These are phyloP conservation scores for Botrytis fabae DNA, from an alignment of 2,329 filamentous ascomycete genomes.

Conservation along the genomic window DNA sequence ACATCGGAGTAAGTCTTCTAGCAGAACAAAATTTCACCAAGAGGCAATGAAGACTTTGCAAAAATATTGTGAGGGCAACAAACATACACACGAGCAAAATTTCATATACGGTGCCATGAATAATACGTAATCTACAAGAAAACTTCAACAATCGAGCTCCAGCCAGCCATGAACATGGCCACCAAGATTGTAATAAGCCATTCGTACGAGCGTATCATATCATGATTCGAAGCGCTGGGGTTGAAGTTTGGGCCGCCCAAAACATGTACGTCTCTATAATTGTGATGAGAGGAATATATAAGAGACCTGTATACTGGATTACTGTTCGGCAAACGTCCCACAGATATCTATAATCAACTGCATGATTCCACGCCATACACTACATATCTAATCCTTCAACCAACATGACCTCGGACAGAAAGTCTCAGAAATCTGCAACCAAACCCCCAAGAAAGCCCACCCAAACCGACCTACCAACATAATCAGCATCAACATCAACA, in stretches of 20 bases:
- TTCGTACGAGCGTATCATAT: neutral
- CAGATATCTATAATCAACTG: neutral
- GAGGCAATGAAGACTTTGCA: neutral
- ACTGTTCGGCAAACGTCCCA: neutral
- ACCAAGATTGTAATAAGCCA: neutral
- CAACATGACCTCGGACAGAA: neutral
- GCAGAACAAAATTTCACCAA: neutral
- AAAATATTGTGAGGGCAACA: neutral
- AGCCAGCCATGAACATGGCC: neutral
- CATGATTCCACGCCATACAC: neutral
- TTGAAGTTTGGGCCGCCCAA: neutral
- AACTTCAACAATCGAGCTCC: neutral
- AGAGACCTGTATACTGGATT: neutral
- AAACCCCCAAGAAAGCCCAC: too few species aligned
- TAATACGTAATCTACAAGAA: neutral
- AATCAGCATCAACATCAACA: too few species aligned
- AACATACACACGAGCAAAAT: neutral
- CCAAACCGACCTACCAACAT: too few species aligned
- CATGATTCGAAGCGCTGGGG: neutral
- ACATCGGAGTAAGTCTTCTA: neutral
- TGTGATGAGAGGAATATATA: neutral
- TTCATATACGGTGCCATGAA: neutral
- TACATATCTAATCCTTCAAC: neutral
- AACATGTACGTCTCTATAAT: neutral
- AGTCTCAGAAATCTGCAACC: too few species aligned